phyloP scores from a whole-genome alignment of 2,329 filamentous ascomycete genomes.

The Fusarium neocosmosporiellum region DNA sequence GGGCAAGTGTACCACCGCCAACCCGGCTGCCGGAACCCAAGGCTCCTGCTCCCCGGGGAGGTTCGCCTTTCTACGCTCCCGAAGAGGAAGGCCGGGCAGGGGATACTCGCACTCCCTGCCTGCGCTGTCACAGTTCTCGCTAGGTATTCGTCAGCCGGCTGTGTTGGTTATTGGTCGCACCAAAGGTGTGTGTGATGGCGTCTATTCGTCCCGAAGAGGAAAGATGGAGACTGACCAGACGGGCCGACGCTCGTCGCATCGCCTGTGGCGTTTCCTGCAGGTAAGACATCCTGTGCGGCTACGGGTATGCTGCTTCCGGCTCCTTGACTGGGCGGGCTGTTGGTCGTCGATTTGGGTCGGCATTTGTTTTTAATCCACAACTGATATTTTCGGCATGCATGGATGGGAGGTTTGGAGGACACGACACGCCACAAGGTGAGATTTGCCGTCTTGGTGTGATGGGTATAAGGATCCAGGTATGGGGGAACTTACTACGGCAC shows the following conservation, averaged over 20 bases:
- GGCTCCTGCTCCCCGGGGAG: conserved; percentile 37
- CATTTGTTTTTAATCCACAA: neutral
- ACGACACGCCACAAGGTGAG: neutral
- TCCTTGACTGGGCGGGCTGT: neutral
- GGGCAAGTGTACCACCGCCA: conserved; percentile 4
- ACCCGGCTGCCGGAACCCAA: conserved; percentile 8
- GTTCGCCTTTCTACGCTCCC: conserved; percentile 27
- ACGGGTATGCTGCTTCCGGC: conserved; percentile 21
- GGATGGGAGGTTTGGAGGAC: neutral
- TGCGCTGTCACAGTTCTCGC: conserved; percentile 18
- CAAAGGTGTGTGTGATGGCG: neutral
- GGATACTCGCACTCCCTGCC: conserved; percentile 25
- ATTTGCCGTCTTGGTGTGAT: neutral
- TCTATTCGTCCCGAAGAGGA: conserved; percentile 16
- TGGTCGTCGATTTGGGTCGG: neutral
- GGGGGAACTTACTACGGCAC: neutral
- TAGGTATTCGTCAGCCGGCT: neutral
- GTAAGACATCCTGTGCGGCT: conserved; percentile 39
- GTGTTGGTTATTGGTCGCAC: neutral
- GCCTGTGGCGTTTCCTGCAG: conserved; percentile 33
- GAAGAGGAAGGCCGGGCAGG: conserved; percentile 19
- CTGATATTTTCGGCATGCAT: neutral
- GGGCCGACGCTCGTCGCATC: conserved; percentile 34
- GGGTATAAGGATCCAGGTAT: neutral
- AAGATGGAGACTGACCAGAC: conserved; percentile 24